Base-by-base conservation (phyloP, 805 yeast species). In the Lachancea fermentati region DNA sequence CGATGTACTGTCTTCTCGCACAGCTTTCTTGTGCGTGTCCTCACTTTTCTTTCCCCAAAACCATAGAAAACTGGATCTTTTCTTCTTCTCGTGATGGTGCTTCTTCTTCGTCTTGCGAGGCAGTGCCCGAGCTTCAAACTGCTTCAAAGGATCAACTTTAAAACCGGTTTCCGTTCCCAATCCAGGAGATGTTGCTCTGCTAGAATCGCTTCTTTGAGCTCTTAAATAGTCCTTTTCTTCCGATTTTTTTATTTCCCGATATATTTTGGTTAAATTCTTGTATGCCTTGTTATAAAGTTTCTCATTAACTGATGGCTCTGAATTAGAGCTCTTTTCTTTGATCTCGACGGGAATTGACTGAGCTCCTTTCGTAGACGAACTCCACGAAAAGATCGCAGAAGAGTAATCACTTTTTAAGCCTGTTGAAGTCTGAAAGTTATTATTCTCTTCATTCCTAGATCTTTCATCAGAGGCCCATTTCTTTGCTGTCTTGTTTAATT, bases 381-480 rank as follows among this genome's bases (percentile, higher is more conserved):
- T 57, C 63, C 63, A 58, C 8, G 56, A 44, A 42, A 58, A 58
- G n/a, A 48, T 40, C 2, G 57, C 55, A 2, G 61, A 58, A 1
- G 54, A 34, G 24, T 30, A 36, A 12, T 57, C 63, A 6, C 46
- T 34, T 13, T 41, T 52, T 15, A 54, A 39, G 5, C 48, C 38
- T 9, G 49, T 42, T 2, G 7, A 7, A 22, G 9, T 55, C 30
- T 14, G 42, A 34, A 13, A 29, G 6, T 29, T 29, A 8, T 35
- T 34, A 11, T 24, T 31, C 14, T 39, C 44, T 5, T 49, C 34
- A 32, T 17, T 39, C 4, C 48, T 30, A 5, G 34, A 31, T n/a
- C 47, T 42, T 36, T 56, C 57, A 30, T 53, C 52, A 5, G 42
- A 45, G n/a, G 34, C 37, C 63, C 63, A 58, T 17, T 25, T 32